A percentile compares a stretch with the other conserved stretches of the same genome.
phyloP scores from a whole-genome alignment of 805 yeast genomes.

The Lipomyces starkeyi region DNA sequence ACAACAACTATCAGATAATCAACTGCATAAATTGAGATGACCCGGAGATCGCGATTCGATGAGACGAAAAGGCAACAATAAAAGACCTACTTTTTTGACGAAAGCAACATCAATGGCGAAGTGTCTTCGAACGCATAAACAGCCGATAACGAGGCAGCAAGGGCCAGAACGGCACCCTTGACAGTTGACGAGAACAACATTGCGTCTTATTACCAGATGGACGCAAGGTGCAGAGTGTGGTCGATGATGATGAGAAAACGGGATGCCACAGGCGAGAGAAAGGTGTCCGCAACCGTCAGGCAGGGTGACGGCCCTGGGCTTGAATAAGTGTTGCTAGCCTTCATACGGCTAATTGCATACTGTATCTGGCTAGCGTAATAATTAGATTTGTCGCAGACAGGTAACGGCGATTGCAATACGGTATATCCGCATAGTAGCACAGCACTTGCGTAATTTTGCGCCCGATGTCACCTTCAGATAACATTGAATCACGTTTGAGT shows the following conservation, averaged over 20 bases:
- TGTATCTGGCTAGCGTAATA: not conserved
- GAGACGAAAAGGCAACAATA: not conserved
- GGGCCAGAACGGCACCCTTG: constrained; percentile 31
- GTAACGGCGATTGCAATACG: not conserved
- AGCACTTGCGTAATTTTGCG: not conserved
- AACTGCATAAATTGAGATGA: not conserved
- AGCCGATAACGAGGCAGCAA: constrained; percentile 32
- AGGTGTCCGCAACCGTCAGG: not conserved
- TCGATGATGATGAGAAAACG: constrained; percentile 5
- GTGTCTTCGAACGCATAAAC: constrained; percentile 41
- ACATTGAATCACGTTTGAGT: not conserved
- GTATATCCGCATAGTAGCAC: not conserved
- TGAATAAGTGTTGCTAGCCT: constrained; percentile 12
- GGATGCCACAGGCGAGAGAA: constrained; percentile 1
- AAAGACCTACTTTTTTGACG: constrained; percentile 33
- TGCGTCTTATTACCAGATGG: constrained; percentile 1
- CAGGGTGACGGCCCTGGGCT: constrained; percentile 15
- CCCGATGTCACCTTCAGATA: constrained; percentile 6
- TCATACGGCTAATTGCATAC: constrained; percentile 4
- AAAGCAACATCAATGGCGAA: constrained; percentile 39
- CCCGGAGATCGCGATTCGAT: not conserved
- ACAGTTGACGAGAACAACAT: constrained; percentile 31
- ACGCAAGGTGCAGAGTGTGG: constrained; percentile 1
- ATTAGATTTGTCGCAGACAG: not conserved
- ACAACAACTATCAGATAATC: too few species aligned